These are phyloP conservation scores for Aspergillus asperescens DNA, from an alignment of 495 filamentous ascomycete species.

Conservation along the genomic window DNA sequence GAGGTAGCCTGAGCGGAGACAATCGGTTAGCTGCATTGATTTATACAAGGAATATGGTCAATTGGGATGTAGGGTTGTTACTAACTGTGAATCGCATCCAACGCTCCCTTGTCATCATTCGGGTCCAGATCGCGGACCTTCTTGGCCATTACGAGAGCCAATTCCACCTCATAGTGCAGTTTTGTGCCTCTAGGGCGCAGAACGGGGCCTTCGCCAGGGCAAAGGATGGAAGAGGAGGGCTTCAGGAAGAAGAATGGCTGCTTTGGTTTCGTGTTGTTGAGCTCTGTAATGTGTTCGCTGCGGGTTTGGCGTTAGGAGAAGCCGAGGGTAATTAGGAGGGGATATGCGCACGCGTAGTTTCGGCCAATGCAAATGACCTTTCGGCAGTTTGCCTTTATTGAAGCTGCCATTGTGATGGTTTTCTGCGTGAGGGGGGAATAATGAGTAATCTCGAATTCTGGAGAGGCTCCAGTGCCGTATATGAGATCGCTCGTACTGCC, in stretches of 20 bases:
- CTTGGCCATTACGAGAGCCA: slow-evolving; percentile 83
- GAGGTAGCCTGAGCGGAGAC: slow-evolving; percentile 57
- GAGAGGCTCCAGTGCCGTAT: neutral
- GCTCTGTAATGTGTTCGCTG: slow-evolving; percentile 90
- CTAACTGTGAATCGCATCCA: slow-evolving; percentile 48
- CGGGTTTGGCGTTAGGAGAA: slow-evolving; percentile 6
- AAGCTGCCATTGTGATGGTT: slow-evolving; percentile 28
- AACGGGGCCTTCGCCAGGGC: slow-evolving; percentile 73
- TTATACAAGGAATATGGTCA: neutral
- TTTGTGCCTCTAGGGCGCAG: slow-evolving; percentile 74
- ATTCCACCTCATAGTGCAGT: slow-evolving; percentile 93
- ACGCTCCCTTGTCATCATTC: slow-evolving; percentile 48
- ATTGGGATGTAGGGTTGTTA: too few relatives aligned
- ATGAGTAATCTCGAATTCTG: neutral
- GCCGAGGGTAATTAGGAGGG: slow-evolving; percentile 3
- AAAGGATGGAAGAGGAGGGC: slow-evolving; percentile 74
- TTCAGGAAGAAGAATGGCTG: slow-evolving; percentile 99
- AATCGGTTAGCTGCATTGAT: neutral
- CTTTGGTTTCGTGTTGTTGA: slow-evolving; percentile 77
- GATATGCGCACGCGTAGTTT: slow-evolving; percentile 80
- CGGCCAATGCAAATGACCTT: slow-evolving; percentile 97
- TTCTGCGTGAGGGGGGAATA: neutral
- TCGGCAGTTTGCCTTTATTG: slow-evolving; percentile 54
- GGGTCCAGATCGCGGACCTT: slow-evolving; percentile 64
- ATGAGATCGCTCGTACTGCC: neutral